These are phyloP conservation scores for Podila horticola DNA, from an alignment of 192 early-diverging fungal genomes.

Conservation along the genomic window DNA sequence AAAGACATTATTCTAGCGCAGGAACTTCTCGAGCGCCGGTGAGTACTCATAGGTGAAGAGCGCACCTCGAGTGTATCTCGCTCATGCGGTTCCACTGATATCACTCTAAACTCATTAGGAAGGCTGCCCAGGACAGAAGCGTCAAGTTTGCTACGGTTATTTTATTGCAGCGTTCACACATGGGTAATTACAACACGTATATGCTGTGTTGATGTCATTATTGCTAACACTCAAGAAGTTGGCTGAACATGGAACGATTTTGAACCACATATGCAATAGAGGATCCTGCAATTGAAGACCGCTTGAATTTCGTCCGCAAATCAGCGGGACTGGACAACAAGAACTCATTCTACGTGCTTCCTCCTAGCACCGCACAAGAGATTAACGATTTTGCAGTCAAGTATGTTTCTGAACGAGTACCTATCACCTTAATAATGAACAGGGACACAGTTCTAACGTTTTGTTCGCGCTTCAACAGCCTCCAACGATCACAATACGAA, in stretches of 20 bases:
- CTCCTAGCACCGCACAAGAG: conserved; percentile 57
- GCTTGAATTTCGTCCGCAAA: conserved; percentile 72
- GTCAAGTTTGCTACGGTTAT: conserved; percentile 81
- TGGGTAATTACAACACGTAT: conserved; percentile 52
- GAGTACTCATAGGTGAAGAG: not conserved
- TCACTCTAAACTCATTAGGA: conserved; percentile 51
- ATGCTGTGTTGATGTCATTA: not conserved
- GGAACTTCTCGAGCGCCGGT: conserved; percentile 79
- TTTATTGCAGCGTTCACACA: conserved; percentile 63
- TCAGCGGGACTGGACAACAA: conserved; percentile 74
- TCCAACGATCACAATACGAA: conserved; percentile 76
- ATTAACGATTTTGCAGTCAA: conserved; percentile 70
- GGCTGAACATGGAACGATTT: too few species aligned
- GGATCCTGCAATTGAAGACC: conserved; percentile 74
- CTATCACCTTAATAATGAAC: too few species aligned
- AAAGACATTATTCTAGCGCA: conserved; percentile 64
- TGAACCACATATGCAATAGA: conserved; percentile 43
- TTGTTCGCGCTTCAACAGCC: conserved; percentile 36
- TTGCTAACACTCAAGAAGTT: not conserved
- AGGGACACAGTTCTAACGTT: not conserved
- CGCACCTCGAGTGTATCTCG: not conserved
- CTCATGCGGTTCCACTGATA: not conserved
- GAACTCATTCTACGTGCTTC: conserved; percentile 74
- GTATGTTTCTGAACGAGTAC: conserved; percentile 47
- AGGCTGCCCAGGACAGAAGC: conserved; percentile 68